phyloP scores from a whole-genome alignment of 352 stramenopile genomes.

The Phytopythium helicoides region DNA sequence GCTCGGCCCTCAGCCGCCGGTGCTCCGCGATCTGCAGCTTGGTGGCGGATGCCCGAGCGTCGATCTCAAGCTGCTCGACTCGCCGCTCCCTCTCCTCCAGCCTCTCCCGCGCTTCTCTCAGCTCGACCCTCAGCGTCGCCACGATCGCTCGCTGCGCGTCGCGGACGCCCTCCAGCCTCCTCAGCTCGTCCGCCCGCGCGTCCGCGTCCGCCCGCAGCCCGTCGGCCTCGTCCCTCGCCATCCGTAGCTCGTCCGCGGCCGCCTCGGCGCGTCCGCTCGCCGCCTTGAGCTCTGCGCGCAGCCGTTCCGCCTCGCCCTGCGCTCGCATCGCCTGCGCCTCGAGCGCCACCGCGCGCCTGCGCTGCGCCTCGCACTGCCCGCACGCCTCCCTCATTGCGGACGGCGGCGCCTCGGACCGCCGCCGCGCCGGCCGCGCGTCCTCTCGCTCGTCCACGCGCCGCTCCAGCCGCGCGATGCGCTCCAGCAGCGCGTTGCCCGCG shows the following conservation, averaged over 20 bases:
- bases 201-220: conserved; percentile 1
- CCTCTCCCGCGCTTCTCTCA: conserved; percentile 16
- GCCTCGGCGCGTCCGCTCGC: conserved; percentile 15
- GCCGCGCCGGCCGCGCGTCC: conserved; percentile 14
- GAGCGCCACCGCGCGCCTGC: conserved; percentile 20
- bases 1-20: conserved; percentile 18
- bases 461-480: conserved; percentile 36
- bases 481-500: conserved; percentile 45
- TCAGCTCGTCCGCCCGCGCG: conserved; percentile 15
- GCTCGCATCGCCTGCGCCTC: conserved; percentile 29
- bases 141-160: conserved; percentile 21
- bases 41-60: conserved; percentile 20
- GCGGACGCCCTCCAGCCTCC: conserved; percentile 14
- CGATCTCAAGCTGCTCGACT: conserved; percentile 16
- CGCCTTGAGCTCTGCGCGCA: conserved; percentile 1
- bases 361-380: conserved; percentile 13
- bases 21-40: conserved; percentile 36
- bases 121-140: conserved; percentile 16
- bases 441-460: conserved; percentile 25
- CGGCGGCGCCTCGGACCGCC: too few species aligned
- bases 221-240: conserved; percentile 6
- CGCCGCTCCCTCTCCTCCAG: conserved; percentile 15
- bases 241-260: not conserved
- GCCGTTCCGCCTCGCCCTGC: conserved; percentile 2
- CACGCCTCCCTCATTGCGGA: too few species aligned